Conservation (phyloP, 805 yeast species). For the Saccharomyces kudriavzevii region DNA sequence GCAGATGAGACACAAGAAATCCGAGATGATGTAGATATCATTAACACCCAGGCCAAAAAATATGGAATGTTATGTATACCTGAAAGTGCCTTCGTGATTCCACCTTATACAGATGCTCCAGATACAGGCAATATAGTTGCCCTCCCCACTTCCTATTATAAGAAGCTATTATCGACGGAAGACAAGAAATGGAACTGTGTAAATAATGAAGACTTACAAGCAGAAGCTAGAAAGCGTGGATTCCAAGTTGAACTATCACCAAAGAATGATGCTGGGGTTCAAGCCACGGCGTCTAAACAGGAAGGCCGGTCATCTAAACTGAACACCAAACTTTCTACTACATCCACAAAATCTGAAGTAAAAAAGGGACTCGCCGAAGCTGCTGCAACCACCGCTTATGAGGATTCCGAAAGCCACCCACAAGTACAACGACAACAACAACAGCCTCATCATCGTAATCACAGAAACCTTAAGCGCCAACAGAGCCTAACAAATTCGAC, state of each 20-base stretch:
- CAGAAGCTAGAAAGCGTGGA: conserved; percentile 45
- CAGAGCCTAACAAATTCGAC: background rate
- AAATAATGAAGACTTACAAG: conserved; percentile 37
- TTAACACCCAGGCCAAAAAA: conserved; percentile 36
- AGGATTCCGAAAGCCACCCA: conserved; percentile 18
- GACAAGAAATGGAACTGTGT: conserved; percentile 38
- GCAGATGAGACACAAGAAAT: conserved; percentile 7
- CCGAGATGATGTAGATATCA: conserved; percentile 14
- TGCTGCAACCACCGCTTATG: conserved; percentile 25
- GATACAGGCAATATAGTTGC: conserved; percentile 53
- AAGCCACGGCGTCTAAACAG: background rate
- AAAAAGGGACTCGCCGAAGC: conserved; percentile 25
- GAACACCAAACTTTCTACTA: conserved; percentile 5
- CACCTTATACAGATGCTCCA: conserved; percentile 48
- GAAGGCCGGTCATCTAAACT: background rate
- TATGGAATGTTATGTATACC: conserved; percentile 51
- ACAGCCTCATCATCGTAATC: background rate
- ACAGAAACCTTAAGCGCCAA: background rate
- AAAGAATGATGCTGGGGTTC: background rate
- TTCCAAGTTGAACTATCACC: conserved; percentile 14
- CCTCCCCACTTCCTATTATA: conserved; percentile 56
- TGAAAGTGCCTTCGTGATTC: conserved; percentile 49
- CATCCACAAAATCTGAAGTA: conserved; percentile 6
- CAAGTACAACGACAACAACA: background rate
- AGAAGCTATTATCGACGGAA: conserved; percentile 43